A percentile compares a stretch with the other conserved stretches of the same genome.
Evolutionary conservation across 768 basidiomycete genomes (phyloP).

Genomic region (Termitomyces eurrhizus): DNA sequence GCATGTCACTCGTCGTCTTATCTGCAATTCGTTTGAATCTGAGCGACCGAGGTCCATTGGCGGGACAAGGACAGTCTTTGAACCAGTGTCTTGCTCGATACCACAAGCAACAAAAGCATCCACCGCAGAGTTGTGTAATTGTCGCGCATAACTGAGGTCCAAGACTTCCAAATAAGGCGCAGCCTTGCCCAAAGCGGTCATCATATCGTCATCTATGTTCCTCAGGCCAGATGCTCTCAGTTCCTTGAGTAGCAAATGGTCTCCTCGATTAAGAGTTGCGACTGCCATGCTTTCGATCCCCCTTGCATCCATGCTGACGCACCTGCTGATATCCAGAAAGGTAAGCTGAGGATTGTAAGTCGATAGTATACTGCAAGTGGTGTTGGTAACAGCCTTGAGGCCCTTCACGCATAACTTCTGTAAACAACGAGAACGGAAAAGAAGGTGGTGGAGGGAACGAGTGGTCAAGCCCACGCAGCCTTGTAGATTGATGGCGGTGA

Average conservation of each 20-base stretch:
- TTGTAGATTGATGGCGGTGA: constrained; percentile 66
- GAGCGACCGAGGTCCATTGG: constrained; percentile 60
- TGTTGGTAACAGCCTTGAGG: constrained; percentile 63
- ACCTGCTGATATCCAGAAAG: constrained; percentile 68
- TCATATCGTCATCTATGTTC: constrained; percentile 52
- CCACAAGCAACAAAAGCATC: constrained; percentile 66
- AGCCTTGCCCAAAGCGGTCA: constrained; percentile 63
- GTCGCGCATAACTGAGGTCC: constrained; percentile 71
- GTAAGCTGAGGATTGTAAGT: constrained; percentile 52
- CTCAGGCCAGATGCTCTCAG: constrained; percentile 68
- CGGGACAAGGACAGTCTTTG: constrained; percentile 48
- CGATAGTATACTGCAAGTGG: constrained; percentile 67
- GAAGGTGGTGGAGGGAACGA: constrained; percentile 63
- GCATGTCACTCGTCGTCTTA: constrained; percentile 59
- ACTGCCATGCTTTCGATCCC: constrained; percentile 51
- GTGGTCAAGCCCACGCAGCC: constrained; percentile 69
- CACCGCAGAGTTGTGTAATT: constrained; percentile 71
- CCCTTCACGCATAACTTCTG: constrained; percentile 63
- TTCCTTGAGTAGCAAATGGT: constrained; percentile 52
- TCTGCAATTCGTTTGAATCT: constrained; percentile 46
- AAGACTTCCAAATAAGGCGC: constrained; percentile 74
- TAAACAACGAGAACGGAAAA: constrained; percentile 60
- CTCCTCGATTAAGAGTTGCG: constrained; percentile 40
- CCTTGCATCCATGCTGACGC: constrained; percentile 59
- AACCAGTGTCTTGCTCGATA: constrained; percentile 28